A percentile compares a stretch with the other conserved stretches of the same genome.
Evolutionary conservation across 225 moss, liverwort and hornwort genomes (phyloP).

Genomic region (Antitrichia curtipendula): DNA sequence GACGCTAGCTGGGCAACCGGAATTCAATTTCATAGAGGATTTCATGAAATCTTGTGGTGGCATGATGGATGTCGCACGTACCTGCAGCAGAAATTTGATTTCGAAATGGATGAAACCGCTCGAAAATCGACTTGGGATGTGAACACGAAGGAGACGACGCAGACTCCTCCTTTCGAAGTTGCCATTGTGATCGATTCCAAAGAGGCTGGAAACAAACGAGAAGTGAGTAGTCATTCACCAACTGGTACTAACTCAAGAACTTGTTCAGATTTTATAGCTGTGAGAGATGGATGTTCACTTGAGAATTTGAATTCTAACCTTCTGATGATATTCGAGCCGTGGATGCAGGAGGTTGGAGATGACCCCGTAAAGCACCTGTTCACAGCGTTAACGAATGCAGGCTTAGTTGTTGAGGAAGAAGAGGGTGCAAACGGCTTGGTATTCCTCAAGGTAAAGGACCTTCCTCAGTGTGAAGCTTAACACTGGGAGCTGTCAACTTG

Average conservation of each 20-base stretch:
- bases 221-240: background rate
- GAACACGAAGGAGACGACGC: constrained; percentile 10
- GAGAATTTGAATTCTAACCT: background rate
- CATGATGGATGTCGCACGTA: background rate
- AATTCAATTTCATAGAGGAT: background rate
- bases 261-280: background rate
- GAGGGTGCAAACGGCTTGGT: constrained; percentile 7
- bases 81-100: background rate
- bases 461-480: background rate
- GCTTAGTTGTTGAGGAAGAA: constrained; percentile 25
- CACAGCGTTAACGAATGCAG: constrained; percentile 18
- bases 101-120: constrained; percentile 25
- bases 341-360: constrained; percentile 22
- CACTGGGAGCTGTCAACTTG: background rate
- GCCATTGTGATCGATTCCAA: constrained; percentile 18
- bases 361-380: constrained; percentile 14
- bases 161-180: constrained; percentile 30
- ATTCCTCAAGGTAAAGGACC: constrained; percentile 21
- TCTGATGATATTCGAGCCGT: background rate
- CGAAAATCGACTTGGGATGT: constrained; percentile 29
- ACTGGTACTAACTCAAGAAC: background rate
- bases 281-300: background rate
- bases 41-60: background rate
- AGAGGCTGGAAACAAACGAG: constrained; percentile 5
- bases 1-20: background rate